Percentiles rank a stretch among this genome's conserved stretches.
These are phyloP conservation scores for Xylariaceae sp. DNA, from an alignment of 2,329 filamentous ascomycete species.

Conservation along the genomic window DNA sequence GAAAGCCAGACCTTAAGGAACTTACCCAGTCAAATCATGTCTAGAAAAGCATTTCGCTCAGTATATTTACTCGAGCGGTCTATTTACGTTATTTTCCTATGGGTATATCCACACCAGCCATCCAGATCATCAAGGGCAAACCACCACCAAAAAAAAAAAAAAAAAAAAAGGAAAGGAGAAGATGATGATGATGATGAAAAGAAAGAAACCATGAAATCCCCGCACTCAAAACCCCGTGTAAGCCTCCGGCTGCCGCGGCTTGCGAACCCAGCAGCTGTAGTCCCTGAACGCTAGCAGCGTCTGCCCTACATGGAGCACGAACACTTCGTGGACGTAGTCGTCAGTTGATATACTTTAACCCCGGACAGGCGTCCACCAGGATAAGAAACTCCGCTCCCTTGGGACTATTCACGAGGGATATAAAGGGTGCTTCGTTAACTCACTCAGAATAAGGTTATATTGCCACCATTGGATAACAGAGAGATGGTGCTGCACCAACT, in stretches of 20 bases:
- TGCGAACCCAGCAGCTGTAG: conserved; percentile 20
- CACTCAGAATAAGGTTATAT: conserved; percentile 35
- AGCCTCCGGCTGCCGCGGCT: conserved; percentile 4
- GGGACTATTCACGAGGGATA: no score
- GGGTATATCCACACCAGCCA: no score
- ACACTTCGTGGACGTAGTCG: conserved; percentile 18
- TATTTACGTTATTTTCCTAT: no score
- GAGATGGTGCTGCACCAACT: conserved; percentile 29
- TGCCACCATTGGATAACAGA: conserved; percentile 35
- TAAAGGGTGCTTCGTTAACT: background rate
- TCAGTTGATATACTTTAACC: no score
- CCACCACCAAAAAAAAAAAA: no score
- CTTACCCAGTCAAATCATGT: no score
- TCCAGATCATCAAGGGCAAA: no score
- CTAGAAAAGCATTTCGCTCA: no score
- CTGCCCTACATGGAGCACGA: conserved; percentile 27
- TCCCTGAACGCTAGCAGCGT: conserved; percentile 25
- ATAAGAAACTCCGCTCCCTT: no score
- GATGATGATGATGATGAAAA: background rate
- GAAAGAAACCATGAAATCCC: background rate
- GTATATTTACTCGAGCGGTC: no score
- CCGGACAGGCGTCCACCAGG: no score
- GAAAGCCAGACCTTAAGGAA: no score
- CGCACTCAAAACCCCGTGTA: conserved; percentile 2
- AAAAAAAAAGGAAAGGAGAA: background rate